These are phyloP conservation scores for Neurospora discreta DNA, from an alignment of 495 filamentous ascomycete genomes.

Conservation along the genomic window DNA sequence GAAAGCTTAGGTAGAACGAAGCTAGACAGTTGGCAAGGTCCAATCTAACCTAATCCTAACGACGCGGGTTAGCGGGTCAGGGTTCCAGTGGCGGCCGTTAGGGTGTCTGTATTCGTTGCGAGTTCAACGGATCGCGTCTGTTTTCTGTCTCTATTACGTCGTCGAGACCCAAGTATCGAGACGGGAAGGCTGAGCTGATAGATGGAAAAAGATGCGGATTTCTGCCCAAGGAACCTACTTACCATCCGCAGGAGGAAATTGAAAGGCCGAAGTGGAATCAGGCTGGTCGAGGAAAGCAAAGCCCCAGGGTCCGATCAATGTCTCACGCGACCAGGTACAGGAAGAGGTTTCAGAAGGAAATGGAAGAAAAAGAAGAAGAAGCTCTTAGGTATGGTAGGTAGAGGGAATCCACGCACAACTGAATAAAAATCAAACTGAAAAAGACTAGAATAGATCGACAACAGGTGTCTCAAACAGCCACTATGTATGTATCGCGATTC, in stretches of 20 bases:
- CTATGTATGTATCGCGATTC: too few relatives aligned
- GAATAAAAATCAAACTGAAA: background rate
- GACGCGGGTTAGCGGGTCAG: background rate
- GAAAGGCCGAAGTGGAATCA: background rate
- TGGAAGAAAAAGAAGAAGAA: background rate
- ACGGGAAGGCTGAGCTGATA: background rate
- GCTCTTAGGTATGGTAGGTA: background rate
- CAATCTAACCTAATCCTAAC: background rate
- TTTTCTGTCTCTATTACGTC: background rate
- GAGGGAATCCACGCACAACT: background rate
- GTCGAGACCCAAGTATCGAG: background rate
- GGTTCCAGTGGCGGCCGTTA: background rate
- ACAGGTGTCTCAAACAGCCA: too few relatives aligned
- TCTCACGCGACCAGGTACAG: background rate
- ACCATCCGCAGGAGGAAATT: too few relatives aligned
- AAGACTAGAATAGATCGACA: background rate
- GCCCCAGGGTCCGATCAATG: background rate
- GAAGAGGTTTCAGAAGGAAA: background rate
- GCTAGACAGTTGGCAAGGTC: background rate
- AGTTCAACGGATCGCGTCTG: background rate
- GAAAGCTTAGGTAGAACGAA: background rate
- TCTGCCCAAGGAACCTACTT: background rate
- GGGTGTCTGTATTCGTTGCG: background rate
- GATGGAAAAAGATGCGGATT: background rate
- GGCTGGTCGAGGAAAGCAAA: background rate